Evolutionary conservation across 495 filamentous ascomycete species (phyloP).

Genomic region (Penicillium diatomitis): DNA sequence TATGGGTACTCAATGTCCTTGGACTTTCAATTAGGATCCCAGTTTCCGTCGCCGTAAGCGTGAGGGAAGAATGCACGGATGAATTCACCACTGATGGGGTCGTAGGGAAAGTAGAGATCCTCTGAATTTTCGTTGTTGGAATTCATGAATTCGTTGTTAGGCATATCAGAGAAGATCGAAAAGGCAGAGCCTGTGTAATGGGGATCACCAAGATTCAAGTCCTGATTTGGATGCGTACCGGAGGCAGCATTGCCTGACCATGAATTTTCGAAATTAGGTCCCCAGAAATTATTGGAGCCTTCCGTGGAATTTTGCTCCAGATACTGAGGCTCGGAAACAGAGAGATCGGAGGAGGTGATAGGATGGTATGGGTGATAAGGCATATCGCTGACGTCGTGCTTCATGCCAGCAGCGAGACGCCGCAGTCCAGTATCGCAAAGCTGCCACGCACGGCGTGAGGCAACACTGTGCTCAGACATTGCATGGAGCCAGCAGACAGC

Average conservation of each 20-base stretch:
- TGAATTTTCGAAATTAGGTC: constrained; percentile 5
- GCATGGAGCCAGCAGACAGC: constrained; percentile 44
- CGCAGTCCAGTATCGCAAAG: constrained; percentile 41
- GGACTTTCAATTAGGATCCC: constrained; percentile 3
- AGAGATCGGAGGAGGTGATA: constrained; percentile 7
- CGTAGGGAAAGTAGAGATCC: constrained; percentile 37
- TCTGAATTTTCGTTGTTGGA: constrained; percentile 7
- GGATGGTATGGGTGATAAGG: constrained; percentile 19
- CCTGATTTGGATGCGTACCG: neutral
- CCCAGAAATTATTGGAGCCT: constrained; percentile 1
- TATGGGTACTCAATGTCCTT: neutral
- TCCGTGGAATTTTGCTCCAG: neutral
- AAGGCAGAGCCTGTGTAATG: neutral
- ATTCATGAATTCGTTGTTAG: constrained; percentile 5
- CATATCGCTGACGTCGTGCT: constrained; percentile 32
- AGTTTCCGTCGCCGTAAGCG: constrained; percentile 17
- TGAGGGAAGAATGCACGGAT: constrained; percentile 38
- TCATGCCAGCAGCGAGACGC: constrained; percentile 32
- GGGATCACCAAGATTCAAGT: neutral
- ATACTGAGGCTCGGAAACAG: neutral
- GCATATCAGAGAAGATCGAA: neutral
- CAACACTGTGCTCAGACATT: constrained; percentile 45
- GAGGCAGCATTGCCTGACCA: neutral
- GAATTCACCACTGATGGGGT: constrained; percentile 37
- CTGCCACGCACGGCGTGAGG: constrained; percentile 48